Evolutionary conservation across 331 rosid genomes (phyloP).

Genomic region (Malus hybrid): DNA sequence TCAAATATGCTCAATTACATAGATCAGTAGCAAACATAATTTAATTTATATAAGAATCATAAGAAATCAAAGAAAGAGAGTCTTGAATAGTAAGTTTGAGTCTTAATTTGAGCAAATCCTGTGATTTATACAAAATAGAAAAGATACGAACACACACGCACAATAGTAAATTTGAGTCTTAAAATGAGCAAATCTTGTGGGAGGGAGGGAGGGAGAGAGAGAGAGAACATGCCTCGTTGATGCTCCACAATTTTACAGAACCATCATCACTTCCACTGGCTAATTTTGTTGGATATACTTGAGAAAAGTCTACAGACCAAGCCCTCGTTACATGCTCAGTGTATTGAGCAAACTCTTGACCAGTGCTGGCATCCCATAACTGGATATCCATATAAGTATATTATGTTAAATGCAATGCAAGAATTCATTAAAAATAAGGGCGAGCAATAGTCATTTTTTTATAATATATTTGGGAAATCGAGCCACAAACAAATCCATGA

Average conservation of each 20-base stretch:
- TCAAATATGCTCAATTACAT: neutral
- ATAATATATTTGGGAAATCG: neutral
- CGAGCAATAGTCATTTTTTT: neutral
- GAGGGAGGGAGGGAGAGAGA: conserved; percentile 18
- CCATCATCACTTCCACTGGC: conserved; percentile 93
- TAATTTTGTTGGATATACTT: conserved; percentile 63
- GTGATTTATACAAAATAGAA: neutral
- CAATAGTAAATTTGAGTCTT: neutral
- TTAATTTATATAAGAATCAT: neutral
- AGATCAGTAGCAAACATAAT: neutral
- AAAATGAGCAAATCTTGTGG: neutral
- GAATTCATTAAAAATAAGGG: neutral
- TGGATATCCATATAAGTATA: conserved; percentile 29
- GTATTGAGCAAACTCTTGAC: conserved; percentile 67
- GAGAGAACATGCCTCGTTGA: conserved; percentile 57
- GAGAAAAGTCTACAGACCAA: conserved; percentile 89
- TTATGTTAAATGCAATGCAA: conserved; percentile 3
- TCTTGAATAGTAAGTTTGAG: neutral
- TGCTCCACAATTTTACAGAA: conserved; percentile 58
- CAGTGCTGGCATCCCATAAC: conserved; percentile 89
- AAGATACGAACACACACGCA: neutral
- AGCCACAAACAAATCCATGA: neutral
- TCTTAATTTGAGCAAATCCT: neutral
- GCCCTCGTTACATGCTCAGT: conserved; percentile 73
- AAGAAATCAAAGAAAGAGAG: neutral